Evolutionary conservation across 1,284 basidiomycete species (phyloP), one percentile per base, ranked within the genome.

Genomic region (Cutaneotrichosporon mucoides): DNA sequence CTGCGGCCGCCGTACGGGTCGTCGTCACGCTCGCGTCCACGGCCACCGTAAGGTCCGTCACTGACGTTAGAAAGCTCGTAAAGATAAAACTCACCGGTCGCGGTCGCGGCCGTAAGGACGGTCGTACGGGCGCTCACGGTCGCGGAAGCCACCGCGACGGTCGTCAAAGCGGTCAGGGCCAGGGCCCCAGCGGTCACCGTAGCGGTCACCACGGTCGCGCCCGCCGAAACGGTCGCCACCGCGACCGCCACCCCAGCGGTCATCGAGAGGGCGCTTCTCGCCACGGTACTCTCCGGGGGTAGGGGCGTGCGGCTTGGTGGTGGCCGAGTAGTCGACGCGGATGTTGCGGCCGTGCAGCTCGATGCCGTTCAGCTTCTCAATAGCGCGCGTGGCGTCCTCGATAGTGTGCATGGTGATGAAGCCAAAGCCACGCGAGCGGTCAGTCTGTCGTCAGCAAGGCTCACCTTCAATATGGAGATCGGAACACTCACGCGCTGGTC

Each of bases 211-310:
- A 56, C 59, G 57, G 47, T 60, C 61, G 12, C 55, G 33, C 34
- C 56, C 45, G 37, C 46, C 48, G 69, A 83, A 83, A 2, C 77
- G 46, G 33, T 24, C 59, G 55, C 80, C 74, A 36, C 76, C 67
- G 10, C 44, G 16, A 6, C 59, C 45, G 24, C 50, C 44, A 35
- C 44, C 56, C 56, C 80, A 75, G 47, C 77, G 70, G 56, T 76
- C 70, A 46, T 76, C 76, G 35, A 79, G 77, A 70, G 84, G 83
- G 2, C 89, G 87, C 67, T 89, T 87, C 69, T 90, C 88, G 13
- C 93, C 92, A 88, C 94, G 94, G 80, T 99, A 99, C 80, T 97
- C 90, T 64, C 95, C 95, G 4, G 96, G 95, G 12, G 95, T 99
- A 9, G 96, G 92, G 12, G 90, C 87, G 79, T 99, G 95, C 34